Evolutionary conservation across 2,329 filamentous ascomycete genomes (phyloP).

Genomic region (Paraphaeosphaeria sporulosa): DNA sequence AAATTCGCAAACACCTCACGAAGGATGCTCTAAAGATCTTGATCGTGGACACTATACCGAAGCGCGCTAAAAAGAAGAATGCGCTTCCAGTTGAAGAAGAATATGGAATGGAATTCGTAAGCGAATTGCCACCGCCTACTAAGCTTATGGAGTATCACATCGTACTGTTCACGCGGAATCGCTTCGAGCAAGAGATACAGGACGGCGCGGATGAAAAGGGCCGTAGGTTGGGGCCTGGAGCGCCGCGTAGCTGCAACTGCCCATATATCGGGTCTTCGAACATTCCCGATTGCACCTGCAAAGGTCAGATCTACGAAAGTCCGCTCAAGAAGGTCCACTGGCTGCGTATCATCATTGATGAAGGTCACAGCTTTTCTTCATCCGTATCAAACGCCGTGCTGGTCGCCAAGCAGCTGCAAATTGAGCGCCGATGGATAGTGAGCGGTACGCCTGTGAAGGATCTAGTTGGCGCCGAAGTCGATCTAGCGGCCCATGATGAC

Average conservation of each 20-base stretch:
- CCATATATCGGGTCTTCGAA: constrained; percentile 56
- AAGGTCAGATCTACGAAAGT: constrained; percentile 59
- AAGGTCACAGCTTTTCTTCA: constrained; percentile 85
- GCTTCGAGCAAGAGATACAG: constrained; percentile 73
- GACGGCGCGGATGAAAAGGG: constrained; percentile 58
- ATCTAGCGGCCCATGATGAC: constrained; percentile 51
- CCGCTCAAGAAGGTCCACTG: constrained; percentile 78
- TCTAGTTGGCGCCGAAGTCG: constrained; percentile 76
- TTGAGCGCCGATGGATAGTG: constrained; percentile 85
- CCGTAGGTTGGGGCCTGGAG: constrained; percentile 41
- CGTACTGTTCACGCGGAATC: constrained; percentile 75
- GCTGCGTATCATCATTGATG: constrained; percentile 89
- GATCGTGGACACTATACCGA: constrained; percentile 58
- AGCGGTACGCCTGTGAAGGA: constrained; percentile 89
- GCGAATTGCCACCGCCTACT: constrained; percentile 63
- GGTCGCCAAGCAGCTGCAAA: constrained; percentile 61
- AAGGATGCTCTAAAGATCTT: constrained; percentile 68
- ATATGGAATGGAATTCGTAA: constrained; percentile 43
- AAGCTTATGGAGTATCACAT: constrained; percentile 75
- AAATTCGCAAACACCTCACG: constrained; percentile 79
- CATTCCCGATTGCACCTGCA: constrained; percentile 55
- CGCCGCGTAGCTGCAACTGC: constrained; percentile 38
- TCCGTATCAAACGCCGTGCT: constrained; percentile 66
- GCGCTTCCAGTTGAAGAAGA: constrained; percentile 14
- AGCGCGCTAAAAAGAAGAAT: constrained; percentile 30